These are phyloP conservation scores for Pestalotiopsis fici DNA, from an alignment of 2,329 filamentous ascomycete species.

Conservation along the genomic window DNA sequence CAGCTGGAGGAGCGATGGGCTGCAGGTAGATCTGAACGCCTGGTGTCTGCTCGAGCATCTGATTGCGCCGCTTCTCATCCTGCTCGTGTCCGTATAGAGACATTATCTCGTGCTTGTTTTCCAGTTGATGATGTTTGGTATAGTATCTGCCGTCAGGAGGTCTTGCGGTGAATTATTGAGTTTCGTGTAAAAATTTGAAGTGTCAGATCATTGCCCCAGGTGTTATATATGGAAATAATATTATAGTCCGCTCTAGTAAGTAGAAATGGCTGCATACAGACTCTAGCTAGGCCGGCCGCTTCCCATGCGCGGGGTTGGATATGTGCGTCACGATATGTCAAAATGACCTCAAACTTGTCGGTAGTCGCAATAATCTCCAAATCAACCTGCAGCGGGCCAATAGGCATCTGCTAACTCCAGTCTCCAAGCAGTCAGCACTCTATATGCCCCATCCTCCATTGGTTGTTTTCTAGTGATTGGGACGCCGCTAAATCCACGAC, in stretches of 20 bases:
- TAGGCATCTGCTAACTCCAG: not conserved
- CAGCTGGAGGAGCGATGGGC: conserved; percentile 29
- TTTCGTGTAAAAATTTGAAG: not conserved
- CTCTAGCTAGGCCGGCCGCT: not conserved
- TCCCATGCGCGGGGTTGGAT: not conserved
- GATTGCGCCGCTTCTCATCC: conserved; percentile 4
- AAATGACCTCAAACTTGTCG: not conserved
- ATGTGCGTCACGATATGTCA: not conserved
- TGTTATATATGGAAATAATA: not conserved
- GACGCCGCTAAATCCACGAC: not conserved
- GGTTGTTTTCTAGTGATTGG: not conserved
- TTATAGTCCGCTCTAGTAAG: not conserved
- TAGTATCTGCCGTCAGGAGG: too few species aligned
- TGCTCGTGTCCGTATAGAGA: not conserved
- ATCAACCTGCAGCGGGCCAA: not conserved
- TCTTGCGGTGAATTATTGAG: not conserved
- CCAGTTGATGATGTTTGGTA: not conserved
- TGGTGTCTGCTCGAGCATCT: conserved; percentile 10
- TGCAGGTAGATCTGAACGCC: conserved; percentile 24
- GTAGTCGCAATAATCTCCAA: not conserved
- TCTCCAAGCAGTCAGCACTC: not conserved
- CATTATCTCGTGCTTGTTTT: not conserved
- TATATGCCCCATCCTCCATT: not conserved
- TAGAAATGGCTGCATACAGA: not conserved
- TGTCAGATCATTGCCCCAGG: not conserved